Evolutionary conservation across 371 early-diverging fungal genomes (phyloP).

Genomic region (Lichtheimia hyalospora): DNA sequence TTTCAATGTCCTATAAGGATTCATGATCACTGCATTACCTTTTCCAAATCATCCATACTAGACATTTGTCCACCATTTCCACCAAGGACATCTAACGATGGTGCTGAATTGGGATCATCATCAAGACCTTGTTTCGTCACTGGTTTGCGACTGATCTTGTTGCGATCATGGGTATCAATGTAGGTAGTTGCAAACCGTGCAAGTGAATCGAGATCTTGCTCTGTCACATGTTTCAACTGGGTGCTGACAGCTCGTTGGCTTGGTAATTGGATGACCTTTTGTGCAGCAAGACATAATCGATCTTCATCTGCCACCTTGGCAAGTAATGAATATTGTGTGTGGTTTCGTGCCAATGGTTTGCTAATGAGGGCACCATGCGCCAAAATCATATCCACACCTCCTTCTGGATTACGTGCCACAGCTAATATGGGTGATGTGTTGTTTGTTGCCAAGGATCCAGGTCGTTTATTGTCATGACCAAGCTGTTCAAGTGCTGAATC

Average conservation of each 20-base stretch:
- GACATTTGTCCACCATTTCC: conserved; percentile 2
- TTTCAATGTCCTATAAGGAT: not conserved
- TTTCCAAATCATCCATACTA: conserved; percentile 41
- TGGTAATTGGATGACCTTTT: conserved; percentile 9
- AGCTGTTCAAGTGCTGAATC: conserved; percentile 11
- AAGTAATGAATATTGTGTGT: conserved; percentile 35
- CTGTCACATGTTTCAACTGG: conserved; percentile 15
- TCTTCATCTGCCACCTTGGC: not conserved
- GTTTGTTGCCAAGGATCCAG: not conserved
- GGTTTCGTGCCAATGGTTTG: conserved; percentile 22
- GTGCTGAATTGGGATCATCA: not conserved
- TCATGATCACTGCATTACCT: conserved; percentile 11
- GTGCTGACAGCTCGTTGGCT: not conserved
- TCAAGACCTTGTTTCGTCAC: not conserved
- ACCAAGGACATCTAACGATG: conserved; percentile 5
- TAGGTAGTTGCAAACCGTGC: conserved; percentile 9
- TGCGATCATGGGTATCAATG: conserved; percentile 14
- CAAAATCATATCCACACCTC: conserved; percentile 34
- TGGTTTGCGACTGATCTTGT: conserved; percentile 3
- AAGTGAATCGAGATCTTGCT: conserved; percentile 15
- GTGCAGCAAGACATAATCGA: conserved; percentile 8
- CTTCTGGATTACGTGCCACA: conserved; percentile 21
- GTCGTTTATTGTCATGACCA: not conserved
- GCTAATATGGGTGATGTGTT: conserved; percentile 5
- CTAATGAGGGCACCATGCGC: conserved; percentile 35